Evolutionary conservation across 768 basidiomycete species (phyloP).

Genomic region (Symmetrospora coprosmae): DNA sequence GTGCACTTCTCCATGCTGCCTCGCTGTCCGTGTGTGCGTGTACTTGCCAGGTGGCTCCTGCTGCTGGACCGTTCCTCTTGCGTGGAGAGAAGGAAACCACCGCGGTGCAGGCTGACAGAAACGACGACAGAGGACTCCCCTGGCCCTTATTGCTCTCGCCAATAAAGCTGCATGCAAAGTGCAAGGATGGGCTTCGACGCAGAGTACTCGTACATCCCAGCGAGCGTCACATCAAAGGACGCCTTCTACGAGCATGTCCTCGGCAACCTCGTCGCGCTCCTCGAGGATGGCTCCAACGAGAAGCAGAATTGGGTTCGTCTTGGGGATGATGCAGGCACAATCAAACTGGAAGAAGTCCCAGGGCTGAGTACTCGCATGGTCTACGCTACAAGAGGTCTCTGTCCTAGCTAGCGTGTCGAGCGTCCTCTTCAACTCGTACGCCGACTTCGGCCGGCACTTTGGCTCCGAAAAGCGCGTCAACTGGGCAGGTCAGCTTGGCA

Average conservation of each 20-base stretch:
- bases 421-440: slow-evolving; percentile 17
- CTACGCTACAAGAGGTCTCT: slow-evolving; percentile 5
- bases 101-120: no score
- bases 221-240: background rate
- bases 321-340: background rate
- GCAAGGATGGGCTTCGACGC: slow-evolving; percentile 13
- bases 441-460: background rate
- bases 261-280: background rate
- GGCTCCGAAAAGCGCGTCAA: slow-evolving; percentile 2
- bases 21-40: slow-evolving; percentile 25
- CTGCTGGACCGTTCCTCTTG: no score
- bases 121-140: no score
- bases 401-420: slow-evolving; percentile 6
- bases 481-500: slow-evolving; percentile 16
- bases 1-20: slow-evolving; percentile 45
- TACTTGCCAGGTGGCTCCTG: slow-evolving; percentile 22
- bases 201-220: background rate
- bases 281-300: background rate
- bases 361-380: background rate
- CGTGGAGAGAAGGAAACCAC: no score
- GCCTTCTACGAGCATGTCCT: slow-evolving; percentile 14
- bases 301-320: slow-evolving; percentile 15
- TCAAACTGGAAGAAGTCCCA: background rate
- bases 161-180: no score
- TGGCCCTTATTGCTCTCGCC: background rate